Base-by-base conservation (phyloP, 2,329 filamentous ascomycete species). In the Chaetomium strumarium region DNA sequence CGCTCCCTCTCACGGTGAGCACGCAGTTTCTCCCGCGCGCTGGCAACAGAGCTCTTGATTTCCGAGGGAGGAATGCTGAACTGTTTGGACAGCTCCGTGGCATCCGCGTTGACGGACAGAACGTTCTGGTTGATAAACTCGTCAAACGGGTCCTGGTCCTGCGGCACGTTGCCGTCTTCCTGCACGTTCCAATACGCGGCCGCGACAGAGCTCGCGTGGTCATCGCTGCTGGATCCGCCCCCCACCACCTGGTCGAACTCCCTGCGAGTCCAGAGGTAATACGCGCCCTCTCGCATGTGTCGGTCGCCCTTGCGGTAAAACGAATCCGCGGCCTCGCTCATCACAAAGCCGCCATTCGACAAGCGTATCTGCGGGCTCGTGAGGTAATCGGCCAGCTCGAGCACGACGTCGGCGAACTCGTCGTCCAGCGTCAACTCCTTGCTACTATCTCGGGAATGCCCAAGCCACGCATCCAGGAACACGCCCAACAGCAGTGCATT, bases 121-220 rank as follows among this genome's bases (percentile, higher is more conserved):
- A 96, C 90, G 64, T 97, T 99, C 66, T 95, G 90, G 62, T 92
- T 90, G 64, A 95, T 85, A 55, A 97, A 92, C 64, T 97, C 92
- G 65, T 97, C 92, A 62, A 95, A 88, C 0, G 88, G 85, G 64
- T 99, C 93, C 61, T 92, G 83, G 51, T 85, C 81, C 3, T 85
- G 83, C 33, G 84, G 80, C 1, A 99, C 85, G 63, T 99, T 97
- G 41, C 93, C 93, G 60, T 95, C 84, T 38, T 88, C 78, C 31
- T 81, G 79, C 13, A 96, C 85, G 55, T 88, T 87, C 82, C 89
- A 97, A 68, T 96, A 89, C 5, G 83, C 83, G 1, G 90, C 88
- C 30, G 88, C 84, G 14, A 96, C 80, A 2, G 84, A 80, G 19
- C 84, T 84, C 53, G 87, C 82, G 38, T 84, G 77, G 43, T 71